These are phyloP conservation scores for Podila epigama DNA, from an alignment of 192 early-diverging fungal genomes.

Conservation along the genomic window DNA sequence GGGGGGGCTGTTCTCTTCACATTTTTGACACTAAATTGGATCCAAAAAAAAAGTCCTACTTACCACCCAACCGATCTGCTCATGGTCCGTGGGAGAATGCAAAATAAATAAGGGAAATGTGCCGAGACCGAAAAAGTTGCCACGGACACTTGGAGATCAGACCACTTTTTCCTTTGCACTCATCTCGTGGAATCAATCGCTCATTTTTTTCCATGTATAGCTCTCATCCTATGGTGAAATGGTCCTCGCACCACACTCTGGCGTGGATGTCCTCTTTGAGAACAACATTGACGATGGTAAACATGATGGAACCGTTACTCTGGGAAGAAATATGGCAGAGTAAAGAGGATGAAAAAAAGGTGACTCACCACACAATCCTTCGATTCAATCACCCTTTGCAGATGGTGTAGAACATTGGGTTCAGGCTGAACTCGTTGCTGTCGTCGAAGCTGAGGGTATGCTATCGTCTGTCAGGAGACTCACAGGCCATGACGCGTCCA, in stretches of 20 bases:
- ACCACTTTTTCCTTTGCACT: no score
- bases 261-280: constrained; percentile 43
- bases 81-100: no score
- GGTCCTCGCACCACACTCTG: constrained; percentile 32
- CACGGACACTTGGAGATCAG: neutral
- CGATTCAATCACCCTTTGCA: neutral
- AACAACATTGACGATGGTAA: constrained; percentile 47
- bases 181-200: neutral
- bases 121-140: neutral
- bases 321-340: neutral
- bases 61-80: no score
- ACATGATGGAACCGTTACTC: no score
- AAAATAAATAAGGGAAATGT: no score
- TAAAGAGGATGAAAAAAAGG: neutral
- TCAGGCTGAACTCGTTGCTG: constrained; percentile 26
- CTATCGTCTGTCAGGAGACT: constrained; percentile 29
- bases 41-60: no score
- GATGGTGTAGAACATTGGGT: constrained; percentile 40
- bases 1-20: no score
- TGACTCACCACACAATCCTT: neutral
- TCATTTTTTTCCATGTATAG: neutral
- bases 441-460: constrained; percentile 48
- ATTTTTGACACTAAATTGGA: no score
- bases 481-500: constrained; percentile 32
- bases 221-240: constrained; percentile 44